Evolutionary conservation across 2,329 filamentous ascomycete species (phyloP), one percentile per base, ranked within the genome.

Genomic region (Aspergillus fijiensis): DNA sequence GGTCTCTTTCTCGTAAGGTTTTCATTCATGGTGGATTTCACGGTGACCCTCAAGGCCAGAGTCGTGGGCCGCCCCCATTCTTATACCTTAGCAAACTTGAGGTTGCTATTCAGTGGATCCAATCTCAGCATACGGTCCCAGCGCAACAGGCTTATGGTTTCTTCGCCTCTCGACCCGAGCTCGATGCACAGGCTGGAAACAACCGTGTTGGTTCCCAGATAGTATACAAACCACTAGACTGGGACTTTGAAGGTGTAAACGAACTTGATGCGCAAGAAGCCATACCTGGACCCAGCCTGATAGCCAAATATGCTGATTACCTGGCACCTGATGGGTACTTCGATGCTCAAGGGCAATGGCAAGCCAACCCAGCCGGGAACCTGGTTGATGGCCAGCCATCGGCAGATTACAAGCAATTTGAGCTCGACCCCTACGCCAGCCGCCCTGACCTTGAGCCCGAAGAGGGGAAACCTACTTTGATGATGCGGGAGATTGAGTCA

Each of bases 21-120:
- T 97, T 96, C 73, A 77, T 94, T 10, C 81, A 95, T 12, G 90
- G 86, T 16, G 95, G 93, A 63, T 84, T 87, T n/a, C 85, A 87
- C 47, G 89, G 89, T 1, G 81, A 77, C 50, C 67, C 67, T 6
- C 69, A 70, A 47, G 68, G 68, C 52, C 72, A 74, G 60, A 67
- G 70, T 21, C 58, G 83, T 81, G 67, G 81, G 76, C 61, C 86
- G 82, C 66, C 92, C 2, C 89, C 92, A 0, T 91, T 90, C 0
- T 80, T 97, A 5, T 87, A 92, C 68, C 81, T 96, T 5, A 75
- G 83, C 5, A 85, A 92, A 69, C 77, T 96, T 1, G 83, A 89
- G 57, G 76, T 81, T 0, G 84, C 87, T 1, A 88, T 89, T 0
- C 76, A 78, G 1, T 89, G 85, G 73, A 80, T 90, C 21, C 90